Conservation (phyloP, 495 filamentous ascomycete species). For the Cairneyella variabilis region DNA sequence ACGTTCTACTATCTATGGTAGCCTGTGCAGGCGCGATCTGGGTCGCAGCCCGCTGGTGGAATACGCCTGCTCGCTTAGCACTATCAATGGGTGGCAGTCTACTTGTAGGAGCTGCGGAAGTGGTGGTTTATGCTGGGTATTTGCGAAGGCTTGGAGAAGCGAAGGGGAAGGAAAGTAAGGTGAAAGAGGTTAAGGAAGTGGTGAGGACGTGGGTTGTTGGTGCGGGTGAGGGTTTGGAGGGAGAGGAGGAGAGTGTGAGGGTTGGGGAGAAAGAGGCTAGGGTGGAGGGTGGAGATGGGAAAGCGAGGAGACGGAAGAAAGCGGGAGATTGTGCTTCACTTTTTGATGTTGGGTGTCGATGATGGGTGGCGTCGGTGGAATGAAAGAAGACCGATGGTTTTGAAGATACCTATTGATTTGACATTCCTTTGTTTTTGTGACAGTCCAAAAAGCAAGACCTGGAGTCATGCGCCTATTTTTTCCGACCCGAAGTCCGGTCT, state of each 20-base stretch:
- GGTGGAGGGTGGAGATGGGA: conserved; percentile 4
- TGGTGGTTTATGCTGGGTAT: conserved; percentile 84
- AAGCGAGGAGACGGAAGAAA: conserved; percentile 15
- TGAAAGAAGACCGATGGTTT: too few species aligned
- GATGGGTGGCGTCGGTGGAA: too few species aligned
- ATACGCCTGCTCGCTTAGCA: conserved; percentile 61
- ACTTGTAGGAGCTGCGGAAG: conserved; percentile 79
- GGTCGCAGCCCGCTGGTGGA: conserved; percentile 68
- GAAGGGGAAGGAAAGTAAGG: conserved; percentile 56
- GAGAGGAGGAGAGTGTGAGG: background rate
- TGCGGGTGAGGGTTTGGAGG: conserved; percentile 1
- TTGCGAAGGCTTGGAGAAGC: conserved; percentile 72
- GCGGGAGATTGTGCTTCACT: too few species aligned
- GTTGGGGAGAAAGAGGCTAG: conserved; percentile 1
- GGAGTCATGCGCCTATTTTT: too few species aligned
- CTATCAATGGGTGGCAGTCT: conserved; percentile 64
- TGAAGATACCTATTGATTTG: too few species aligned
- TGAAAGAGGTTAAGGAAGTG: conserved; percentile 46
- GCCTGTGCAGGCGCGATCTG: conserved; percentile 69
- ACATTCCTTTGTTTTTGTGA: too few species aligned
- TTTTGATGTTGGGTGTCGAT: too few species aligned
- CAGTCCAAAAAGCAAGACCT: too few species aligned
- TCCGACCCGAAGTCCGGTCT: too few species aligned
- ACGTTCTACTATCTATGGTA: conserved; percentile 68
- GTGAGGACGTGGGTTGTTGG: conserved; percentile 27